These are phyloP conservation scores for Uncinocarpus reesii DNA, from an alignment of 2,329 filamentous ascomycete genomes.

Conservation along the genomic window DNA sequence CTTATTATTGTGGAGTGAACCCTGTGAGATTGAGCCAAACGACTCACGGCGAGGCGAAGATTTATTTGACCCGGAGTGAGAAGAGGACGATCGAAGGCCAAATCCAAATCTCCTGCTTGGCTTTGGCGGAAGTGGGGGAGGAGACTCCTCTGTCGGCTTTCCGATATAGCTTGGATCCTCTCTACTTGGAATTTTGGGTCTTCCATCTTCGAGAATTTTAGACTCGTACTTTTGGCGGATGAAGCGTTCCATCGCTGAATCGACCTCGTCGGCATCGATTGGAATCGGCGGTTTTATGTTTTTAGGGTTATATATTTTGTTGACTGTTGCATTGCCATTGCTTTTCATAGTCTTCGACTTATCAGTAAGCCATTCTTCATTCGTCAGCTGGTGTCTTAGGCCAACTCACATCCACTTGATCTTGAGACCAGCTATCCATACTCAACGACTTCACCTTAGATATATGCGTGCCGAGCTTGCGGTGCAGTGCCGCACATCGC, in stretches of 20 bases:
- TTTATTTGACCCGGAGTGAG: slow-evolving; percentile 54
- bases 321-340: slow-evolving; percentile 75
- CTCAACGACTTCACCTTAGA: slow-evolving; percentile 98
- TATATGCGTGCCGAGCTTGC: slow-evolving; percentile 93
- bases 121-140: slow-evolving; percentile 51
- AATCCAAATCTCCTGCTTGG: slow-evolving; percentile 52
- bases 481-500: slow-evolving; percentile 89
- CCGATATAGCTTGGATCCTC: slow-evolving; percentile 47
- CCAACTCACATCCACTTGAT: slow-evolving; percentile 79
- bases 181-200: slow-evolving; percentile 39
- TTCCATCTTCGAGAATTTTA: slow-evolving; percentile 42
- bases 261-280: slow-evolving; percentile 81
- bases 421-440: slow-evolving; percentile 94
- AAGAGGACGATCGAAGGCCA: slow-evolving; percentile 56
- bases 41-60: slow-evolving; percentile 29
- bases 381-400: background rate
- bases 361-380: slow-evolving; percentile 16
- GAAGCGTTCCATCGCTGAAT: slow-evolving; percentile 89
- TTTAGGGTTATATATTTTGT: slow-evolving; percentile 79
- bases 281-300: slow-evolving; percentile 75
- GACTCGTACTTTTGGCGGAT: slow-evolving; percentile 90
- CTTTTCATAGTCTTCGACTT: slow-evolving; percentile 73
- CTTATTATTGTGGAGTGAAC: slow-evolving; percentile 46
- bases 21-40: slow-evolving; percentile 20
- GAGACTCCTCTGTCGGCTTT: slow-evolving; percentile 44